phyloP scores from a whole-genome alignment of 345 rosid genomes.

The Eucalyptus brandiana region DNA sequence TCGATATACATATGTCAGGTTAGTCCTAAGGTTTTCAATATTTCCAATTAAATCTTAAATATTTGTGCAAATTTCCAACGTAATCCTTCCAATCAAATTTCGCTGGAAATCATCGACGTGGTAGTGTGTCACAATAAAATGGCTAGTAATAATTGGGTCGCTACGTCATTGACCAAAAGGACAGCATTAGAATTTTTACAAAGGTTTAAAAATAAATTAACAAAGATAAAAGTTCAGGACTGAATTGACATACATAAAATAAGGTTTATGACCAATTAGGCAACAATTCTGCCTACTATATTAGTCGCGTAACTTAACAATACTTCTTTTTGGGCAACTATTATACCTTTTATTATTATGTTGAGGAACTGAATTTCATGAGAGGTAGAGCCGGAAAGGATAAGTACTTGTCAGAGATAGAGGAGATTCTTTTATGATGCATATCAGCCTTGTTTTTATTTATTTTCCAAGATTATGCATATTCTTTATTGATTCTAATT shows the following conservation, averaged over 20 bases:
- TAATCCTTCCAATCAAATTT: not conserved
- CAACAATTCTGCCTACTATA: not conserved
- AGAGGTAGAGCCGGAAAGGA: not conserved
- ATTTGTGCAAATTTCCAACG: not conserved
- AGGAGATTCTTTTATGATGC: not conserved
- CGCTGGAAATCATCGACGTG: fast-evolving
- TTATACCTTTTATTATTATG: not conserved
- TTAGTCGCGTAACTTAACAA: not conserved
- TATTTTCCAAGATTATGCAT: not conserved
- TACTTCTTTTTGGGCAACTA: not conserved
- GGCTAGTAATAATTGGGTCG: fast-evolving
- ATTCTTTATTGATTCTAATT: not conserved
- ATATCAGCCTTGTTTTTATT: not conserved
- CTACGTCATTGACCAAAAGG: not conserved
- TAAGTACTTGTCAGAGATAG: not conserved
- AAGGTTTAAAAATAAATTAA: not conserved
- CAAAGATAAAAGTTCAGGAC: fast-evolving
- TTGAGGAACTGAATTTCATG: not conserved
- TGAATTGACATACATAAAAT: not conserved
- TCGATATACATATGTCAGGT: no score
- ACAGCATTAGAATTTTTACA: fast-evolving
- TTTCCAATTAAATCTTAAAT: not conserved
- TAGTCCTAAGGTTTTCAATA: not conserved
- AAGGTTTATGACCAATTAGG: not conserved
- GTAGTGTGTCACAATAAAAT: no score